Percentiles rank a stretch among this genome's conserved stretches.
Conservation (phyloP, 1,284 basidiomycete genomes). For the Tilletia setariae region DNA sequence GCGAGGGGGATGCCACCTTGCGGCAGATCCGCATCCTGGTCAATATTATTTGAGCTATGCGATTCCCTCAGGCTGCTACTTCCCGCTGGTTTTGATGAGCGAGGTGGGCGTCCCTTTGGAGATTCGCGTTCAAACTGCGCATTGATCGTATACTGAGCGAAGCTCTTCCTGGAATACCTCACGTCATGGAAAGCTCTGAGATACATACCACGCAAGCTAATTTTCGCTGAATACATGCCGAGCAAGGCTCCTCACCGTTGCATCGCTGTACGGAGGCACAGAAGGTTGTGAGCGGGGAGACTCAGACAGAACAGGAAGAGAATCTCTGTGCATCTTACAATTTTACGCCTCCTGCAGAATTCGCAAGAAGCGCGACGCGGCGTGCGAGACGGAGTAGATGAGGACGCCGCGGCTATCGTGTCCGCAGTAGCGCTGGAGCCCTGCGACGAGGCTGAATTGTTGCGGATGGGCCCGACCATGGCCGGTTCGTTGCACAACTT, state of each 20-base stretch:
- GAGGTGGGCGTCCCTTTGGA: constrained; percentile 1
- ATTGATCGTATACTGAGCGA: background rate
- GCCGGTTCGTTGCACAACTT: too few relatives aligned
- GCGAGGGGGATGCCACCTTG: background rate
- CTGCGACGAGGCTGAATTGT: background rate
- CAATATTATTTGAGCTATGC: too few relatives aligned
- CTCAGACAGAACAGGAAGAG: background rate
- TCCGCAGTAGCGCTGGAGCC: background rate
- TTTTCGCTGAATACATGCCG: background rate
- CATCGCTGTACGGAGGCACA: background rate
- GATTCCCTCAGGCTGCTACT: too few relatives aligned
- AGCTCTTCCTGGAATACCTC: too few relatives aligned
- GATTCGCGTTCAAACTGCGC: constrained; percentile 1
- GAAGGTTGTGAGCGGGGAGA: background rate
- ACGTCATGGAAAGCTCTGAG: background rate
- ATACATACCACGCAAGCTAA: background rate
- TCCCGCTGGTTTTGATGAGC: background rate
- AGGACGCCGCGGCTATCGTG: background rate
- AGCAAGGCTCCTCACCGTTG: constrained; percentile 1
- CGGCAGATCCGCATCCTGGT: background rate
- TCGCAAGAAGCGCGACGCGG: constrained; percentile 12
- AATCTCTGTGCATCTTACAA: background rate
- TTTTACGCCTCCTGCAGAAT: constrained; percentile 8
- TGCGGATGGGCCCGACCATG: constrained; percentile 7
- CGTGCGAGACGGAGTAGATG: background rate